These are phyloP conservation scores for Silybum marianum DNA, from an alignment of 129 eudicot genomes.

Conservation along the genomic window DNA sequence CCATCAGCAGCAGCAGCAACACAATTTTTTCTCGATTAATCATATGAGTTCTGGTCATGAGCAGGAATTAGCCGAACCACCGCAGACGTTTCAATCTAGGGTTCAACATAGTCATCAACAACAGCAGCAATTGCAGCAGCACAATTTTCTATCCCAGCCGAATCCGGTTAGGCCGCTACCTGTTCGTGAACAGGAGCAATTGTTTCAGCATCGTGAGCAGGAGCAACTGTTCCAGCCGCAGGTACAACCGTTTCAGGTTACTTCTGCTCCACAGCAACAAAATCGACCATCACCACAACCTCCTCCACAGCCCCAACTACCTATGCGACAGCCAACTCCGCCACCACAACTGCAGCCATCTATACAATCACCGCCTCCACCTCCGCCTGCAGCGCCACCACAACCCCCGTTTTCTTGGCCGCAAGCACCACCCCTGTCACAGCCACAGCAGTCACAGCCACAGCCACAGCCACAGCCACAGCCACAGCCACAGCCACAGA, in stretches of 20 bases:
- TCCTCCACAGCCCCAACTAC: slow-evolving; percentile 11
- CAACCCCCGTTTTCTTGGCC: slow-evolving; percentile 34
- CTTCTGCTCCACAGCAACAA: slow-evolving; percentile 27
- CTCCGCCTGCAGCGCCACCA: slow-evolving; percentile 26
- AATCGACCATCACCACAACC: slow-evolving; percentile 20
- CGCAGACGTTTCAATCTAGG: slow-evolving; percentile 26
- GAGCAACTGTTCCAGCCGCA: slow-evolving; percentile 24
- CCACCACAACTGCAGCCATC: slow-evolving; percentile 23
- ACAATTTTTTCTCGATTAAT: slow-evolving; percentile 39
- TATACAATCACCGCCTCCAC: slow-evolving; percentile 27
- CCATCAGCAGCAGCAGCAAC: slow-evolving; percentile 34
- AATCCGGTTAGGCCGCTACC: slow-evolving; percentile 11
- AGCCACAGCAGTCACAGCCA: slow-evolving; percentile 21
- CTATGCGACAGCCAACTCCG: not conserved
- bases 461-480: slow-evolving; percentile 16
- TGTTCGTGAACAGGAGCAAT: slow-evolving; percentile 11
- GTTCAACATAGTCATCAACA: slow-evolving; percentile 28
- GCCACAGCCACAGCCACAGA: slow-evolving; percentile 18
- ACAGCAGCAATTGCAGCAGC: slow-evolving; percentile 27
- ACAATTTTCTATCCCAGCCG: slow-evolving; percentile 33
- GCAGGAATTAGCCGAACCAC: slow-evolving; percentile 22
- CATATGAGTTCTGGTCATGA: slow-evolving; percentile 20
- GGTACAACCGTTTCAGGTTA: slow-evolving; percentile 39
- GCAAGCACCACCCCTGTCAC: slow-evolving; percentile 22
- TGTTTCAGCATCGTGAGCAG: slow-evolving; percentile 27